phyloP scores from a whole-genome alignment of 371 early-diverging fungal species.

The Parasitella parasitica region DNA sequence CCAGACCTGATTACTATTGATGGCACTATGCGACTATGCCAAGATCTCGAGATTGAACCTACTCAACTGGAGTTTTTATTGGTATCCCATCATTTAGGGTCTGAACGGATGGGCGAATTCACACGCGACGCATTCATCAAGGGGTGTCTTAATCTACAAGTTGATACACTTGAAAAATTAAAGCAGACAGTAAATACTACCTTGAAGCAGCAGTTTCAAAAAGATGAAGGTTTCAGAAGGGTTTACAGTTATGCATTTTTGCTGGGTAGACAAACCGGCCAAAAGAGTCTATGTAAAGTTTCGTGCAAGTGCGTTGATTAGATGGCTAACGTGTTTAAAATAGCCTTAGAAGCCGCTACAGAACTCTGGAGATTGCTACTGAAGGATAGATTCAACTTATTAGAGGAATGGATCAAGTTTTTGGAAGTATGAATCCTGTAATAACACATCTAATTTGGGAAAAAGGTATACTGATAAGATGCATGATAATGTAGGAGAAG shows the following conservation, averaged over 20 bases:
- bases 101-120: slow-evolving; percentile 81
- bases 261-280: slow-evolving; percentile 67
- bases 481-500: slow-evolving; percentile 49
- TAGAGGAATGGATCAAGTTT: slow-evolving; percentile 76
- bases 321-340: background rate
- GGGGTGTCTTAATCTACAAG: slow-evolving; percentile 69
- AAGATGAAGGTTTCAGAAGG: slow-evolving; percentile 63
- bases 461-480: background rate
- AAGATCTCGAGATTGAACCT: slow-evolving; percentile 77
- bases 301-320: no score
- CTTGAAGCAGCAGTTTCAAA: slow-evolving; percentile 41
- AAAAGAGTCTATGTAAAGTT: slow-evolving; percentile 80
- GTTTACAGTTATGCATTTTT: slow-evolving; percentile 81
- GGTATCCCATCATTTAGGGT: slow-evolving; percentile 69
- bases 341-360: slow-evolving; percentile 75
- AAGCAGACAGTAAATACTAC: slow-evolving; percentile 50
- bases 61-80: slow-evolving; percentile 75
- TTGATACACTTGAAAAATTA: slow-evolving; percentile 69
- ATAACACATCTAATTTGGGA: background rate
- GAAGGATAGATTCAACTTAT: slow-evolving; percentile 51
- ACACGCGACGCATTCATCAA: slow-evolving; percentile 58
- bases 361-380: slow-evolving; percentile 77
- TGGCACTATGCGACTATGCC: slow-evolving; percentile 71
- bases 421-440: no score
- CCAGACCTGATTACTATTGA: slow-evolving; percentile 70